A percentile compares a stretch with the other conserved stretches of the same genome.
Conservation (phyloP, 179 eudicot genomes). For the Actinidia polygama region DNA sequence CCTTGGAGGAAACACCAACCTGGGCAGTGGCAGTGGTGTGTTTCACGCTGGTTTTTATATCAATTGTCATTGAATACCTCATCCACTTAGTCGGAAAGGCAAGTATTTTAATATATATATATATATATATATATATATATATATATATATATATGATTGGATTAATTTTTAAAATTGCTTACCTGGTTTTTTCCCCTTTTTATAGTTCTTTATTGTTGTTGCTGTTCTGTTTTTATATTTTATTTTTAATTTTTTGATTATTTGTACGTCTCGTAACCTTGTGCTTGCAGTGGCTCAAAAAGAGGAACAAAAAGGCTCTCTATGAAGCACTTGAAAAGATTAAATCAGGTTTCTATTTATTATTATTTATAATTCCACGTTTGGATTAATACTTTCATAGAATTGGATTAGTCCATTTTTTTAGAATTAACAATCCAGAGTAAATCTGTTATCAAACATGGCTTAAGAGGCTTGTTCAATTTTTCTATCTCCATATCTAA, state of each 20-base stretch:
- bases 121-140: not conserved
- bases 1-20: constrained; percentile 59
- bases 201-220: not conserved
- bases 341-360: constrained; percentile 42
- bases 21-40: constrained; percentile 63
- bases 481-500: too few species aligned
- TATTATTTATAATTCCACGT: not conserved
- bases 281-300: constrained; percentile 45
- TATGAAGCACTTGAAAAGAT: constrained; percentile 62
- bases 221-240: not conserved
- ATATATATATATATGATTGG: not conserved
- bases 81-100: constrained; percentile 53
- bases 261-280: not conserved
- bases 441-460: too few species aligned
- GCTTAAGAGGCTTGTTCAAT: too few species aligned
- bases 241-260: not conserved
- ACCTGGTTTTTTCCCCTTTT: too few species aligned
- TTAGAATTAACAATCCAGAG: too few species aligned
- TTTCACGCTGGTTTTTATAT: constrained; percentile 47
- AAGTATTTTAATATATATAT: not conserved
- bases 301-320: constrained; percentile 41
- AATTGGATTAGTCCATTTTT: too few species aligned
- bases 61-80: constrained; percentile 48
- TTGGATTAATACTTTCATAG: too few species aligned
- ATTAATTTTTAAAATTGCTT: too few species aligned